Evolutionary conservation across 345 rosid species (phyloP).

Genomic region (Citrus unshiu): DNA sequence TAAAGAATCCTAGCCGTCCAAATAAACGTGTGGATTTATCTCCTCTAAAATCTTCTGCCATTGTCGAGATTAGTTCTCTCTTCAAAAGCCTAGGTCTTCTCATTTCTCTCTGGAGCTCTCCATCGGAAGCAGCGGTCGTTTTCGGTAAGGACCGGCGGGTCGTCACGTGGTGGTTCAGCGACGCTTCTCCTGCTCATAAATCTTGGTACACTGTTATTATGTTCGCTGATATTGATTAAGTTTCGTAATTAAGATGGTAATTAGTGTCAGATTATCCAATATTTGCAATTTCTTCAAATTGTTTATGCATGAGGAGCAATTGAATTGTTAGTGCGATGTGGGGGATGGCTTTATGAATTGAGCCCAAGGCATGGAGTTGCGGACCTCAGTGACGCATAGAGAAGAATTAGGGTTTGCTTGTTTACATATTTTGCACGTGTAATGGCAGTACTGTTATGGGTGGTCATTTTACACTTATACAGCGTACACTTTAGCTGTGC

Average conservation of each 20-base stretch:
- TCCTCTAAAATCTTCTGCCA: background rate
- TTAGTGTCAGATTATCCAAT: background rate
- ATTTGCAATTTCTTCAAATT: background rate
- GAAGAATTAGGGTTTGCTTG: background rate
- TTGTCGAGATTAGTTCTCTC: background rate
- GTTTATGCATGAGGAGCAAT: background rate
- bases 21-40: background rate
- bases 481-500: background rate
- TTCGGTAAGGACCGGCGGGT: background rate
- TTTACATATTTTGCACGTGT: background rate
- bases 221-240: background rate
- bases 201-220: conserved; percentile 24
- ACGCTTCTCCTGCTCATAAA: background rate
- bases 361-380: background rate
- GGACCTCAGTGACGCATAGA: background rate
- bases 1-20: background rate
- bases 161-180: background rate
- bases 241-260: background rate
- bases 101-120: background rate
- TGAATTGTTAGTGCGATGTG: background rate
- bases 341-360: background rate
- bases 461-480: background rate
- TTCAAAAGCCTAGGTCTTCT: background rate
- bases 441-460: background rate
- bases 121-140: background rate